Conservation (phyloP, 2,329 filamentous ascomycete species). For the Curvularia verruculosa region DNA sequence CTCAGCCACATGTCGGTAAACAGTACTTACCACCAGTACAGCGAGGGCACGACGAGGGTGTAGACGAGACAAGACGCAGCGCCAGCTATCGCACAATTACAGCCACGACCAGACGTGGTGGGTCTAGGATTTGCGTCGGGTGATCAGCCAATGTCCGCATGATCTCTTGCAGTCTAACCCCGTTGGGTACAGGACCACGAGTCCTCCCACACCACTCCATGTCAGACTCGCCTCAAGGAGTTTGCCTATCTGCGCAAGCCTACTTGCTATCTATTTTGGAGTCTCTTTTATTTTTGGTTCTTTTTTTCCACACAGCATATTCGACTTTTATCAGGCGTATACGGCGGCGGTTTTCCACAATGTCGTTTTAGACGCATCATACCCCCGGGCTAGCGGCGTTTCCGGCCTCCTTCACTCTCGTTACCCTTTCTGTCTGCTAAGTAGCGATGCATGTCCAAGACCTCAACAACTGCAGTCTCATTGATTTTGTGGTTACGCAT, state of each 20-base stretch:
- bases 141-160: constrained; percentile 43
- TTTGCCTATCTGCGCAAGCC: constrained; percentile 20
- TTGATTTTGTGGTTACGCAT: background rate
- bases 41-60: constrained; percentile 47
- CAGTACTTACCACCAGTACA: constrained; percentile 46
- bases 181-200: constrained; percentile 21
- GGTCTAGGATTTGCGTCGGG: constrained; percentile 36
- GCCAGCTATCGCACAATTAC: constrained; percentile 19
- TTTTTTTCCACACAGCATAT: constrained; percentile 9
- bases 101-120: constrained; percentile 28
- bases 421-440: constrained; percentile 21
- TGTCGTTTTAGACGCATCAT: constrained; percentile 38
- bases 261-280: constrained; percentile 10
- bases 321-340: constrained; percentile 26
- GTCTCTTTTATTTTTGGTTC: constrained; percentile 10
- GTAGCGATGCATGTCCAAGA: constrained; percentile 14
- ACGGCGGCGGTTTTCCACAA: constrained; percentile 21
- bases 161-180: constrained; percentile 34
- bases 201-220: constrained; percentile 38
- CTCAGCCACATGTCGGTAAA: constrained; percentile 39
- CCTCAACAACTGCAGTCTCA: background rate
- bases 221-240: constrained; percentile 32
- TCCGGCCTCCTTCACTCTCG: constrained; percentile 15
- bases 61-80: constrained; percentile 25
- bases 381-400: constrained; percentile 43